Evolutionary conservation across 441 rosid species (phyloP).

Genomic region (Euphorbia neoarborescens): DNA sequence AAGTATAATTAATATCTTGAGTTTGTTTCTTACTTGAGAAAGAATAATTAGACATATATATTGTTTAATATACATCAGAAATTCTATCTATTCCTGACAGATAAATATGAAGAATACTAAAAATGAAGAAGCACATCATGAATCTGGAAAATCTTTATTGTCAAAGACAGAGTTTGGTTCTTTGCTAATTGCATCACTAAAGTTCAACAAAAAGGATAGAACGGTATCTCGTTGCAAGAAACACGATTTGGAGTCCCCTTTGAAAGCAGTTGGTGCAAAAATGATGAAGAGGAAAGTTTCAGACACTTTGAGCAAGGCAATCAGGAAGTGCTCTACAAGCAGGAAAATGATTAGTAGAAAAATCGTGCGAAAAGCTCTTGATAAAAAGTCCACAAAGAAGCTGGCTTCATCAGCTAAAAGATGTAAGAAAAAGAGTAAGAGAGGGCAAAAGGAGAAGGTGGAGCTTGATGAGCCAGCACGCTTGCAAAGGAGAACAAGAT

Average conservation of each 20-base stretch:
- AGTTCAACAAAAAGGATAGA: conserved; percentile 29
- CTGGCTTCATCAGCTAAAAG: conserved; percentile 25
- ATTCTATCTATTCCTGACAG: conserved; percentile 15
- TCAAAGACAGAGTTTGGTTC: conserved; percentile 45
- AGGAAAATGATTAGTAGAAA: conserved; percentile 23
- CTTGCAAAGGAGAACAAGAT: conserved; percentile 82
- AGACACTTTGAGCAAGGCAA: conserved; percentile 24
- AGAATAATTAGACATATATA: not conserved
- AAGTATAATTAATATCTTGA: not conserved
- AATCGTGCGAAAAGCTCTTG: conserved; percentile 22
- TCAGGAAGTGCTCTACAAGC: conserved; percentile 19
- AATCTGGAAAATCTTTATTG: conserved; percentile 31
- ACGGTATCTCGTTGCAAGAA: conserved; percentile 28
- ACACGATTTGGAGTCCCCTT: conserved; percentile 30
- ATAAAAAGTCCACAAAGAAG: conserved; percentile 33
- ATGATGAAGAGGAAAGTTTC: conserved; percentile 22
- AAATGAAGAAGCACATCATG: conserved; percentile 27
- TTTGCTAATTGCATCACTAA: conserved; percentile 49
- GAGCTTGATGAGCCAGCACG: conserved; percentile 66
- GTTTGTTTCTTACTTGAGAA: not conserved
- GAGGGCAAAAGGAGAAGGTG: conserved; percentile 35
- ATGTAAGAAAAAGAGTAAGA: conserved; percentile 44
- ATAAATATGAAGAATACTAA: conserved; percentile 33
- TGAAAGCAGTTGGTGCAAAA: conserved; percentile 30
- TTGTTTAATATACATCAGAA: not conserved